A percentile compares a stretch with the other conserved stretches of the same genome.
Conservation (phyloP, 805 yeast species). For the Candida yuanshanica region DNA sequence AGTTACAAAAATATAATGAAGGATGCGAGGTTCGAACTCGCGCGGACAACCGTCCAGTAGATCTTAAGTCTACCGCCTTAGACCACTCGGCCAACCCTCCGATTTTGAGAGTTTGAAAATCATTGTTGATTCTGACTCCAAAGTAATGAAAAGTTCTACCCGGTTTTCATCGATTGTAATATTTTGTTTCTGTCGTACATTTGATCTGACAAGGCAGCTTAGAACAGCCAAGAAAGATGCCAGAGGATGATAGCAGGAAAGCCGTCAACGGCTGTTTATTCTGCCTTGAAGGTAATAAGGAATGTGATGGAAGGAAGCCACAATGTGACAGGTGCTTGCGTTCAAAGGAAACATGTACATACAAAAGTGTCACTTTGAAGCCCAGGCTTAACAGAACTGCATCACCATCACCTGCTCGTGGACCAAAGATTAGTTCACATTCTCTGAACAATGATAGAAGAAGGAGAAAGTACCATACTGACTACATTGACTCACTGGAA, state of each 20-base stretch:
- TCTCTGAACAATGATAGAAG: conserved; percentile 21
- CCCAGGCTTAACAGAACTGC: neutral
- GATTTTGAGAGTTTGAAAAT: neutral
- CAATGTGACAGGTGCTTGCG: neutral
- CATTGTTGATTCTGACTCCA: too few relatives aligned
- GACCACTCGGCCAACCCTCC: conserved; percentile 13
- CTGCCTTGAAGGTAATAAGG: neutral
- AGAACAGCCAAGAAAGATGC: too few relatives aligned
- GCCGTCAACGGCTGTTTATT: neutral
- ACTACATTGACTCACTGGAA: conserved; percentile 27
- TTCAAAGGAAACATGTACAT: neutral
- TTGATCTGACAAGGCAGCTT: too few relatives aligned
- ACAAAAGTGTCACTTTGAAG: neutral
- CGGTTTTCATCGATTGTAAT: too few relatives aligned
- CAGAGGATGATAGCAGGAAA: neutral
- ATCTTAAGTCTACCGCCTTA: conserved; percentile 12
- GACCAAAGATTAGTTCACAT: conserved; percentile 17
- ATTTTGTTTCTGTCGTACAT: too few relatives aligned
- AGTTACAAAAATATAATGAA: conserved; percentile 7
- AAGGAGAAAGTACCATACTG: conserved; percentile 27
- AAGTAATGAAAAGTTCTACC: neutral
- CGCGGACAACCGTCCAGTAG: conserved; percentile 11
- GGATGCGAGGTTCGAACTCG: conserved; percentile 15
- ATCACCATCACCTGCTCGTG: neutral
- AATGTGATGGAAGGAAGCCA: neutral